Percentiles rank a stretch among this genome's conserved stretches.
Conservation (phyloP, 1,139 yeast species). For the Torulaspora globosa region DNA sequence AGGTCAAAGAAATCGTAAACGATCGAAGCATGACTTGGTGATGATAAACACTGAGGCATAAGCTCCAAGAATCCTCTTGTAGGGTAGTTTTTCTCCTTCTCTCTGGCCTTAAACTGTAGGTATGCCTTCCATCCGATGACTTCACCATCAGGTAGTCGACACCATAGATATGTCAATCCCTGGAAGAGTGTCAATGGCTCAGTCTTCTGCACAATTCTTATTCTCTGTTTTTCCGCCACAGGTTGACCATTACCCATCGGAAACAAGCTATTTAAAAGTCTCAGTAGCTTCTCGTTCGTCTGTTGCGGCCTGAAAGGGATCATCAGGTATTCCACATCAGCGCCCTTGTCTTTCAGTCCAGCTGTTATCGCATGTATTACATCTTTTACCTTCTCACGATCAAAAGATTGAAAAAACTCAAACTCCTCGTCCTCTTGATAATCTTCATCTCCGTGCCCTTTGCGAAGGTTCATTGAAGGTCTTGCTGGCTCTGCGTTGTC, state of each 20-base stretch:
- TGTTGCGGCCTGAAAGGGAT: slow-evolving; percentile 68
- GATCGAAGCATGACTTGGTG: slow-evolving; percentile 85
- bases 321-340: slow-evolving; percentile 59
- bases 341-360: slow-evolving; percentile 50
- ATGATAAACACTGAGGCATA: slow-evolving; percentile 78
- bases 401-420: slow-evolving; percentile 48
- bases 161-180: slow-evolving; percentile 79
- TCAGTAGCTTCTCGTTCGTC: slow-evolving; percentile 52
- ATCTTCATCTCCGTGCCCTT: not conserved
- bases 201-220: slow-evolving; percentile 44
- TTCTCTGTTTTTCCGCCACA: slow-evolving; percentile 40
- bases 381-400: slow-evolving; percentile 59
- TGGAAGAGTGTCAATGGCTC: slow-evolving; percentile 69
- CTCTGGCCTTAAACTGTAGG: slow-evolving; percentile 61
- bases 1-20: slow-evolving; percentile 84
- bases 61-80: slow-evolving; percentile 67
- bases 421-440: slow-evolving; percentile 34
- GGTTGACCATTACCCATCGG: slow-evolving; percentile 48
- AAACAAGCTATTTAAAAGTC: slow-evolving; percentile 50
- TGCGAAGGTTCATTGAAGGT: not conserved
- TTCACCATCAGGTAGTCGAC: slow-evolving; percentile 74
- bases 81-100: slow-evolving; percentile 62
- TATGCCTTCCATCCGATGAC: slow-evolving; percentile 86
- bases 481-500: not conserved
- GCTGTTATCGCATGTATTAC: slow-evolving; percentile 64